Evolutionary conservation across 2,329 filamentous ascomycete species (phyloP), one percentile per base, ranked within the genome.

Genomic region (Ceratocystis colombiana): DNA sequence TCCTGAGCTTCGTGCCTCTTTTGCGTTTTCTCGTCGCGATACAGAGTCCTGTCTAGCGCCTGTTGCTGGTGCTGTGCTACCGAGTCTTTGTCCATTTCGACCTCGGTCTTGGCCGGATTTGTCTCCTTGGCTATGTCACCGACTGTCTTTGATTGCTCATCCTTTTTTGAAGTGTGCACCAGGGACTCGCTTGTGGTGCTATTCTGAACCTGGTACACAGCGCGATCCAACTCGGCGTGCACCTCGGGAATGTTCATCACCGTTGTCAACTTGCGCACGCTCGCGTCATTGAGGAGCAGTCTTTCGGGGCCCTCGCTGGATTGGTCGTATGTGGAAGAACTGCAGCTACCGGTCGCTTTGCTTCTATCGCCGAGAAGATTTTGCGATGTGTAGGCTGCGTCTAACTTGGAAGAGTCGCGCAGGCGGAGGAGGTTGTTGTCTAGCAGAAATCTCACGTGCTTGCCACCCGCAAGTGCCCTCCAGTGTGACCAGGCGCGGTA

Each of bases 401-500:
- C 88, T 61, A 99, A 80, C 5, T 83, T 78, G 15, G 82, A 77
- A 0, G 88, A 90, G 0, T 90, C 86, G 15, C 80, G 79, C 0
- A 84, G 79, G 1, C 79, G 80, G 48, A 96, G 78, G 33, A 94
- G 82, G 61, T 87, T 84, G 70, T 92, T 86, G 67, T 88, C 78
- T 50, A 93, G 76, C 12, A 99, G 82, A 75, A 90, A 94, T 70
- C 93, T 84, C 44, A 97, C 78, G 74, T 97, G 89, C 72, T 85
- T 88, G 22, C 90, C 92, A 65, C 94, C 94, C 46, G 85, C 84
- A 65, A 96, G 78, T 64, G 94, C 94, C 77, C 88, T 84, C 85
- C 89, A 96, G 76, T 96, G 90, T 22, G 89, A 95, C 88, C 89
- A 97, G 30, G 90, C 88, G 70, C 94, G 84, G 78, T 95, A 99